A percentile compares a stretch with the other conserved stretches of the same genome.
phyloP scores from a whole-genome alignment of 441 rosid species.

The Populus hybrid region DNA sequence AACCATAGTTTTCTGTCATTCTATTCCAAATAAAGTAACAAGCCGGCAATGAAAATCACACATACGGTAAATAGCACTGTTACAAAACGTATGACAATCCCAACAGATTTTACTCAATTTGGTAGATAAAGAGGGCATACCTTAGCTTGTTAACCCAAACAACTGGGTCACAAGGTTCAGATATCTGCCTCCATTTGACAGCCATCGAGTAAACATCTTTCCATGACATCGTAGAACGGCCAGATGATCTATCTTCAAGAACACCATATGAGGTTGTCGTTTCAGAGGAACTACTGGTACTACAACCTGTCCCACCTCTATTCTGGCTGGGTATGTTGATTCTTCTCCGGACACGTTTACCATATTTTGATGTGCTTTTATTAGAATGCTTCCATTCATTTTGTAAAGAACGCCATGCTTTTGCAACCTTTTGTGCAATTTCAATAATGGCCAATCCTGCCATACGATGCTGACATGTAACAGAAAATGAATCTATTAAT shows the following conservation, averaged over 20 bases:
- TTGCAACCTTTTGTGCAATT: conserved; percentile 91
- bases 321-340: conserved; percentile 76
- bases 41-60: not conserved
- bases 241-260: conserved; percentile 66
- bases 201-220: conserved; percentile 81
- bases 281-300: conserved; percentile 77
- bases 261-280: conserved; percentile 61
- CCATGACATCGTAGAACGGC: conserved; percentile 71
- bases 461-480: conserved; percentile 86
- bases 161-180: conserved; percentile 99
- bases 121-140: conserved; percentile 30
- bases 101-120: not conserved
- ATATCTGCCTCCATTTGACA: conserved; percentile 98
- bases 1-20: not conserved
- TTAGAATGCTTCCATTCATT: conserved; percentile 70
- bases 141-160: conserved; percentile 97
- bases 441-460: conserved; percentile 97
- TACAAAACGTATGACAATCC: not conserved
- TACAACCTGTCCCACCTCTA: conserved; percentile 97
- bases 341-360: conserved; percentile 74
- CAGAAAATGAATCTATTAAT: conserved; percentile 25
- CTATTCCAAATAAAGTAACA: not conserved
- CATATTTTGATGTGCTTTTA: conserved; percentile 52
- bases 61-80: not conserved
- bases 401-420: conserved; percentile 87